A percentile compares a stretch with the other conserved stretches of the same genome.
Evolutionary conservation across 345 rosid genomes (phyloP).

Genomic region (Boechera retrofracta): DNA sequence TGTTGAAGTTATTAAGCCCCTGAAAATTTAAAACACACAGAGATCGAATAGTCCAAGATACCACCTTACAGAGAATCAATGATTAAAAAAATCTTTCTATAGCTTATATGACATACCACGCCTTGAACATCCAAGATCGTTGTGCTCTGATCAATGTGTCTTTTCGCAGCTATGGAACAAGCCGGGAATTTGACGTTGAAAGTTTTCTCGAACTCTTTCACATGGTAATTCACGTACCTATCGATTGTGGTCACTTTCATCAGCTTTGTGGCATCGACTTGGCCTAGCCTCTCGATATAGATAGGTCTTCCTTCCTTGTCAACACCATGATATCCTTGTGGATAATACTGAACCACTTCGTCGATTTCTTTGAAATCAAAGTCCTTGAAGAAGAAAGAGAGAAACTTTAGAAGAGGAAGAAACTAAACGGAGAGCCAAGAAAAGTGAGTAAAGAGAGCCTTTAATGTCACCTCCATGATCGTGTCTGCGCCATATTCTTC

Average conservation of each 20-base stretch:
- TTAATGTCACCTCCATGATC: conserved; percentile 63
- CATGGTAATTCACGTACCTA: conserved; percentile 83
- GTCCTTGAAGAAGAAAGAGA: conserved; percentile 51
- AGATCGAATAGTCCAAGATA: conserved; percentile 18
- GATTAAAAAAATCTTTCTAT: not conserved
- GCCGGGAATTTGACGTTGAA: conserved; percentile 79
- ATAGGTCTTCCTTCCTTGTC: conserved; percentile 89
- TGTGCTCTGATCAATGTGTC: conserved; percentile 87
- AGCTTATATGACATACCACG: conserved; percentile 62
- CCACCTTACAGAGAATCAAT: not conserved
- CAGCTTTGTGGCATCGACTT: conserved; percentile 80
- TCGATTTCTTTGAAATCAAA: conserved; percentile 76
- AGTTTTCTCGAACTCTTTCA: conserved; percentile 81
- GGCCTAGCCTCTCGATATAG: conserved; percentile 82
- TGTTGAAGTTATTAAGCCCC: conserved; percentile 80
- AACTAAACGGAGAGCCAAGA: not conserved
- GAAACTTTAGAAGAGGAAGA: not conserved
- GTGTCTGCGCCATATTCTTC: conserved; percentile 77
- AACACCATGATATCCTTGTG: conserved; percentile 94
- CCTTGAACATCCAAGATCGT: conserved; percentile 93
- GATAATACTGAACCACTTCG: conserved; percentile 76
- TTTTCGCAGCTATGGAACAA: conserved; percentile 75
- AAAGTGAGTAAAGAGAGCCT: not conserved
- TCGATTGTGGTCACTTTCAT: conserved; percentile 84
- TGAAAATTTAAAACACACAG: conserved; percentile 33